phyloP scores from a whole-genome alignment of 148 eudicot genomes.

The Cornus controversa region DNA sequence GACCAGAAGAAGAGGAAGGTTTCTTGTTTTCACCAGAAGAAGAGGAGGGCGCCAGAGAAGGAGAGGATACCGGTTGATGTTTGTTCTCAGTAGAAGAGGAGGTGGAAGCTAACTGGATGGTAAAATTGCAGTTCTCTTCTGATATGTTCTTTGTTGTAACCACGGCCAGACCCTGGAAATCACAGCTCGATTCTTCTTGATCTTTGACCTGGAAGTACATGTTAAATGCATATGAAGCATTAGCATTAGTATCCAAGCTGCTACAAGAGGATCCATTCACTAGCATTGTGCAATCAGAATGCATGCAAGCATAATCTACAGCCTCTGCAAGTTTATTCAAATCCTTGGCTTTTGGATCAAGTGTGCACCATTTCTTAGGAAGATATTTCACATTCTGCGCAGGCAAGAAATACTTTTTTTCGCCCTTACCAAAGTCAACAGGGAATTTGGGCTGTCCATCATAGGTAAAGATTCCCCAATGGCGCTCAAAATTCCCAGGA shows the following conservation, averaged over 20 bases:
- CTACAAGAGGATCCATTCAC: slow-evolving; percentile 19
- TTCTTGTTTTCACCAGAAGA: too few species aligned
- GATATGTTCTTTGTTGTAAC: slow-evolving; percentile 14
- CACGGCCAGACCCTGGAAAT: slow-evolving; percentile 19
- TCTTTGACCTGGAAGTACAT: slow-evolving; percentile 17
- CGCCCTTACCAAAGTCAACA: slow-evolving; percentile 7
- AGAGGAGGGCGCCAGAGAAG: too few species aligned
- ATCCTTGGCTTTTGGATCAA: slow-evolving; percentile 17
- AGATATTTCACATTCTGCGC: slow-evolving; percentile 17
- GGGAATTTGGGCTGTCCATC: slow-evolving; percentile 25
- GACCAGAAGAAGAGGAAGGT: too few species aligned
- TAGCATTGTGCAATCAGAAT: slow-evolving; percentile 14
- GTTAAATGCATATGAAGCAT: slow-evolving; percentile 22
- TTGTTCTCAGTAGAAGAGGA: background rate
- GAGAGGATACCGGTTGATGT: too few species aligned
- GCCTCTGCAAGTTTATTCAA: slow-evolving; percentile 16
- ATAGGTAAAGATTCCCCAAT: slow-evolving; percentile 24
- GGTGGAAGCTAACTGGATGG: slow-evolving; percentile 9
- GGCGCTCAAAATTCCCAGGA: slow-evolving; percentile 25
- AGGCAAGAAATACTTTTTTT: slow-evolving; percentile 12
- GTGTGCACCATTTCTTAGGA: slow-evolving; percentile 17
- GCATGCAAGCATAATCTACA: slow-evolving; percentile 15
- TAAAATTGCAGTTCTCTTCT: slow-evolving; percentile 13
- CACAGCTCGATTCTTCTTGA: slow-evolving; percentile 14
- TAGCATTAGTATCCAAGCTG: slow-evolving; percentile 13